Percentiles rank a stretch among this genome's conserved stretches.
Conservation (phyloP, 2,329 filamentous ascomycete genomes). For the Colletotrichum sp. region DNA sequence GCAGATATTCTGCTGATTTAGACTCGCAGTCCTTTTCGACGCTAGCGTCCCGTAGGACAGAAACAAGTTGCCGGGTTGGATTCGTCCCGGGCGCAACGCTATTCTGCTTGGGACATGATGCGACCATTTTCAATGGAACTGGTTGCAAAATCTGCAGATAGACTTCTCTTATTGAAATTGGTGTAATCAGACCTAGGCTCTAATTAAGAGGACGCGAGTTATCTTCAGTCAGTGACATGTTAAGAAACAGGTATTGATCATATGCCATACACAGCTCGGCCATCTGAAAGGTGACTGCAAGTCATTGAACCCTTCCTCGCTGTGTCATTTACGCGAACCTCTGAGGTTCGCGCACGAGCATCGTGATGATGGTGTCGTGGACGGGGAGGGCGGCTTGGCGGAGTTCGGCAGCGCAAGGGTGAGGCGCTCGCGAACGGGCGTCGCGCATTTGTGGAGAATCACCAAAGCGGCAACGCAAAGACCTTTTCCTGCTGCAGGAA, state of each 20-base stretch:
- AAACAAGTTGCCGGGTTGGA: background rate
- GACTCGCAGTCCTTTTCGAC: background rate
- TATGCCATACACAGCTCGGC: background rate
- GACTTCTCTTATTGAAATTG: background rate
- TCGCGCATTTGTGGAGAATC: slow-evolving; percentile 1
- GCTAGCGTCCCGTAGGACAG: background rate
- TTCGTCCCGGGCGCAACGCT: background rate
- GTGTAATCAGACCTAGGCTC: background rate
- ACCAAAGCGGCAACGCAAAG: slow-evolving; percentile 9
- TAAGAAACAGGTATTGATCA: background rate
- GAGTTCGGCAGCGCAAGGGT: background rate
- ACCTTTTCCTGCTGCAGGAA: background rate
- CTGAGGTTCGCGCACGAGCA: background rate
- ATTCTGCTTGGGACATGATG: background rate
- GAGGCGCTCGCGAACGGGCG: slow-evolving; percentile 13
- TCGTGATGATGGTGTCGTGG: background rate
- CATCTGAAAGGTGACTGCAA: background rate
- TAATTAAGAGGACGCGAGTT: background rate
- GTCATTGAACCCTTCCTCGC: background rate
- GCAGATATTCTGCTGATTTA: background rate
- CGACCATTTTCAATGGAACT: background rate
- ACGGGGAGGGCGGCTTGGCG: background rate
- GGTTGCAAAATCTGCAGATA: background rate
- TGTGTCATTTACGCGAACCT: background rate
- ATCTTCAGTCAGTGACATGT: background rate